phyloP scores from a whole-genome alignment of 176 grass and related monocot genomes.

The Eragrostis curvula region DNA sequence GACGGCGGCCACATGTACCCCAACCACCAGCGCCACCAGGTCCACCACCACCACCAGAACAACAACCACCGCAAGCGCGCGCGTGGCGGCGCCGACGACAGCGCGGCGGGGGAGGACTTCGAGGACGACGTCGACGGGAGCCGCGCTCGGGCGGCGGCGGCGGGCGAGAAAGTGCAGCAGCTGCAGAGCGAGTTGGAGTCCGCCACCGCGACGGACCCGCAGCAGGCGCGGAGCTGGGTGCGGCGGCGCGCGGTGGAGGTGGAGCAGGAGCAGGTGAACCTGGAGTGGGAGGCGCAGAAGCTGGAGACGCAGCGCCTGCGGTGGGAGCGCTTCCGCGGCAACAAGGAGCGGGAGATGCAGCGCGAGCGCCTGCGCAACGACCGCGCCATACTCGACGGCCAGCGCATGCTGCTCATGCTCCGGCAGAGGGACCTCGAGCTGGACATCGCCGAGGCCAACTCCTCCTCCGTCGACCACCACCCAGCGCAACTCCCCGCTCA shows the following conservation, averaged over 20 bases:
- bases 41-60: conserved; percentile 42
- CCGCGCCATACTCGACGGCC: conserved; percentile 57
- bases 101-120: conserved; percentile 33
- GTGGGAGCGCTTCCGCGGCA: conserved; percentile 74
- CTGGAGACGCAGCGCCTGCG: conserved; percentile 70
- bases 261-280: conserved; percentile 64
- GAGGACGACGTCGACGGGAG: conserved; percentile 37
- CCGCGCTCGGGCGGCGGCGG: conserved; percentile 13
- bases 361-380: conserved; percentile 65
- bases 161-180: conserved; percentile 49
- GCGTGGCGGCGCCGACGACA: conserved; percentile 26
- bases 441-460: conserved; percentile 45
- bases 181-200: conserved; percentile 59
- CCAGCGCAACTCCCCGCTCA: not conserved
- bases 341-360: conserved; percentile 84
- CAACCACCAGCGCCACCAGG: not conserved
- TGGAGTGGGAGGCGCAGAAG: conserved; percentile 51
- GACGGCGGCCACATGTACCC: conserved; percentile 26
- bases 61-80: conserved; percentile 39
- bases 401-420: conserved; percentile 79
- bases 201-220: conserved; percentile 30
- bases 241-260: conserved; percentile 61
- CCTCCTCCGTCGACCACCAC: conserved; percentile 38
- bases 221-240: conserved; percentile 60
- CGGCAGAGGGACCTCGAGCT: conserved; percentile 76